Conservation (phyloP, 176 grass and related monocot genomes). For the Lolium rigidum region DNA sequence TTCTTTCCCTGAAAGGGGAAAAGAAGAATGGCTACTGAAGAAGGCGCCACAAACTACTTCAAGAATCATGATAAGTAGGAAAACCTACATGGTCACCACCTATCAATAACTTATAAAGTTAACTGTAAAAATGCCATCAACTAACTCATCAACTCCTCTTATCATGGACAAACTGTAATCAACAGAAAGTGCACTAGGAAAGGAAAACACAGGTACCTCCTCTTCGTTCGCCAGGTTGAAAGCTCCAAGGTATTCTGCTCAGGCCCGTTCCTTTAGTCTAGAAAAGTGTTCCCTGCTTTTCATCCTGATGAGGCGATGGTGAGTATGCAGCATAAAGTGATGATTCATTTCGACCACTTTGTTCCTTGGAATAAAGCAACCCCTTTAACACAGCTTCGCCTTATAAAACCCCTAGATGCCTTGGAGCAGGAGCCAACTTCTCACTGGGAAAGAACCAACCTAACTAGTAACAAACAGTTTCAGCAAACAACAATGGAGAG, state of each 20-base stretch:
- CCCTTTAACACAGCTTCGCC: slow-evolving; percentile 26
- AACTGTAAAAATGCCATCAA: slow-evolving; percentile 39
- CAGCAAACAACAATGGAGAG: slow-evolving; percentile 48
- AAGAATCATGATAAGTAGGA: slow-evolving; percentile 20
- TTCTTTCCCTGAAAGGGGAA: slow-evolving; percentile 25
- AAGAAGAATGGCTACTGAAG: slow-evolving; percentile 14
- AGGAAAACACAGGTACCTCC: slow-evolving; percentile 31
- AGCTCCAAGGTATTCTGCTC: slow-evolving; percentile 41
- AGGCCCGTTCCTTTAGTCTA: slow-evolving; percentile 39
- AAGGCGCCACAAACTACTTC: slow-evolving; percentile 26
- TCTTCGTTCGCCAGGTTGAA: slow-evolving; percentile 27
- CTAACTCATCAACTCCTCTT: slow-evolving; percentile 30
- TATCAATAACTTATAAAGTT: slow-evolving; percentile 43
- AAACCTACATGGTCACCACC: slow-evolving; percentile 41
- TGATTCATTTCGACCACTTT: slow-evolving; percentile 55
- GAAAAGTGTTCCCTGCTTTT: slow-evolving; percentile 39
- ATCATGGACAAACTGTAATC: slow-evolving; percentile 29
- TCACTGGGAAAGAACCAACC: slow-evolving; percentile 33
- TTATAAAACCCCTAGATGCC: slow-evolving; percentile 51
- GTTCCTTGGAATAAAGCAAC: slow-evolving; percentile 60
- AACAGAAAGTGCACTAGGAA: slow-evolving; percentile 42
- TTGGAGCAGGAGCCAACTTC: slow-evolving; percentile 41
- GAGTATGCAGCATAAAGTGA: slow-evolving; percentile 48
- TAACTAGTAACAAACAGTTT: slow-evolving; percentile 26
- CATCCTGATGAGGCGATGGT: slow-evolving; percentile 60